A percentile compares a stretch with the other conserved stretches of the same genome.
Evolutionary conservation across 1,139 yeast genomes (phyloP).

Genomic region (Sugiyamaella japonica): DNA sequence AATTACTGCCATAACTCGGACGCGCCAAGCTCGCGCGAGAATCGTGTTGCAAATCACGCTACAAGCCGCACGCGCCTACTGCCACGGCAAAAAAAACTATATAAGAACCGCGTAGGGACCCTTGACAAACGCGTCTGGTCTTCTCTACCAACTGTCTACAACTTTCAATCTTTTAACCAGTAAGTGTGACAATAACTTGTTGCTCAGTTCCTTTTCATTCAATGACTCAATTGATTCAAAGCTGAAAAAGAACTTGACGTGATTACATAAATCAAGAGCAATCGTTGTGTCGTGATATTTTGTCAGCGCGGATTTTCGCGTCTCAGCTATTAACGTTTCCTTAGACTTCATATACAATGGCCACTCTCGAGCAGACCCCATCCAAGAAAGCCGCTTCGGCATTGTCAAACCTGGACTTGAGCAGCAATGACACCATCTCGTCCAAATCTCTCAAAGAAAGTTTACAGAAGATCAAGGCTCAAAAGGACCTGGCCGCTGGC

Average conservation of each 20-base stretch:
- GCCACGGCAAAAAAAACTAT: slow-evolving; percentile 1
- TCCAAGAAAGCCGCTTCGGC: slow-evolving; percentile 44
- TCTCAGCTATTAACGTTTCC: too few species aligned
- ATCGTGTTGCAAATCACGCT: slow-evolving; percentile 13
- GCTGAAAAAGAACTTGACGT: not conserved
- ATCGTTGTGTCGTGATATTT: not conserved
- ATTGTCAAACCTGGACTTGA: slow-evolving; percentile 37
- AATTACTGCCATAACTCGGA: not conserved
- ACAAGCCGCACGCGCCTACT: slow-evolving; percentile 4
- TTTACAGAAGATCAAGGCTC: slow-evolving; percentile 24
- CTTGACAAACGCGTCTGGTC: slow-evolving; percentile 2
- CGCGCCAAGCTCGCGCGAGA: slow-evolving; percentile 14
- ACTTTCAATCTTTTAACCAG: not conserved
- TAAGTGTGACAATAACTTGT: not conserved
- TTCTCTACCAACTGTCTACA: not conserved
- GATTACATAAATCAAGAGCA: not conserved
- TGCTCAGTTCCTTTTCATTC: not conserved
- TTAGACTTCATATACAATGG: slow-evolving; percentile 13
- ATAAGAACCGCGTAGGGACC: slow-evolving; percentile 9
- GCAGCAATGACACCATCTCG: slow-evolving; percentile 23
- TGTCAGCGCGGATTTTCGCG: not conserved
- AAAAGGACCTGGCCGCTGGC: slow-evolving; percentile 23
- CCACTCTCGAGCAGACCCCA: slow-evolving; percentile 40
- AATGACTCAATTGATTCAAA: not conserved
- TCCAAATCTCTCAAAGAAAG: slow-evolving; percentile 28